phyloP scores from a whole-genome alignment of 345 rosid species.

The Euphorbia pulcherrima region DNA sequence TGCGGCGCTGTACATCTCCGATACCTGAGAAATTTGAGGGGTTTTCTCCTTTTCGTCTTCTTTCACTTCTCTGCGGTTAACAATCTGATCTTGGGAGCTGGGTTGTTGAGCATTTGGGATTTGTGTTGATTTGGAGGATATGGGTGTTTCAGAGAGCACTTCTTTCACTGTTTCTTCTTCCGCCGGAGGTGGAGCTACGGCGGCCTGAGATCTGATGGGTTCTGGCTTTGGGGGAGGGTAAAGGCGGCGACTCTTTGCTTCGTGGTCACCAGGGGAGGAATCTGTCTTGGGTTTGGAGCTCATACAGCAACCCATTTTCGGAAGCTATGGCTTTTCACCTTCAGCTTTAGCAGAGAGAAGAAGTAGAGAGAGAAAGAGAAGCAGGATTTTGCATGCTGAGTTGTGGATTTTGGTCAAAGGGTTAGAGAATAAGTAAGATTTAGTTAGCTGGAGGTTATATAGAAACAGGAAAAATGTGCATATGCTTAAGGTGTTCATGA shows the following conservation, averaged over 20 bases:
- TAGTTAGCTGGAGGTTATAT: too few relatives aligned
- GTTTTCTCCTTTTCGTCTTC: conserved; percentile 19
- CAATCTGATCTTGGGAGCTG: conserved; percentile 18
- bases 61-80: conserved; percentile 16
- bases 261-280: background rate
- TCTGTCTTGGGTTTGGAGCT: conserved; percentile 32
- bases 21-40: conserved; percentile 42
- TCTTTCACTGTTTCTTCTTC: conserved; percentile 76
- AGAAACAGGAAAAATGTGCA: too few relatives aligned
- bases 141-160: conserved; percentile 53
- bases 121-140: conserved; percentile 12
- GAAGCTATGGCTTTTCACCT: background rate
- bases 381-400: background rate
- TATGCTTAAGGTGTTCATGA: too few relatives aligned
- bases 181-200: conserved; percentile 17
- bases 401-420: background rate
- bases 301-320: conserved; percentile 32
- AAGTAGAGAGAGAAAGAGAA: background rate
- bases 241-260: background rate
- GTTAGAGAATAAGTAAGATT: background rate
- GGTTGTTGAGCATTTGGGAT: conserved; percentile 2
- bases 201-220: conserved; percentile 4
- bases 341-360: background rate
- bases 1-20: conserved; percentile 53
- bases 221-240: conserved; percentile 25